phyloP scores from a whole-genome alignment of 148 eudicot species.

The Fallopia convolvulus region DNA sequence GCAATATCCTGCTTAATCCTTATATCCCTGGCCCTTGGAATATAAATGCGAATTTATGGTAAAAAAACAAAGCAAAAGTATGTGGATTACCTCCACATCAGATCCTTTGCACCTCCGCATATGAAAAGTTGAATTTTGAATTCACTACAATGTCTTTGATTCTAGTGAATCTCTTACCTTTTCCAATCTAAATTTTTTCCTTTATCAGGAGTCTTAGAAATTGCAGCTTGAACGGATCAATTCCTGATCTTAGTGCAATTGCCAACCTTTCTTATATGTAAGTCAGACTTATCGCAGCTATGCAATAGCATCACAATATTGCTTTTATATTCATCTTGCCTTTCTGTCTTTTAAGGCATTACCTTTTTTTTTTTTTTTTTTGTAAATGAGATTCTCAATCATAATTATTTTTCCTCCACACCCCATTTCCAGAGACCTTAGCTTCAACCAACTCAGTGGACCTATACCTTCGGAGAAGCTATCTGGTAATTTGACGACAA shows the following conservation, averaged over 20 bases:
- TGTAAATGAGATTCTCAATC: background rate
- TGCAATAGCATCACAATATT: constrained; percentile 26
- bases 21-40: background rate
- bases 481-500: constrained; percentile 61
- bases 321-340: background rate
- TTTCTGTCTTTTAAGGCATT: background rate
- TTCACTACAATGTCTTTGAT: background rate
- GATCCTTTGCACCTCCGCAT: background rate
- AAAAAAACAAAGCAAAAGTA: background rate
- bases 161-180: constrained; percentile 2
- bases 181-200: background rate
- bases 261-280: constrained; percentile 64
- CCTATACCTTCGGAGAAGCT: constrained; percentile 56
- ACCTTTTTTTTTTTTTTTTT: background rate
- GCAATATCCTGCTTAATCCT: background rate
- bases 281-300: constrained; percentile 18
- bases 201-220: constrained; percentile 79
- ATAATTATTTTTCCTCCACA: background rate
- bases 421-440: constrained; percentile 51
- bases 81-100: background rate
- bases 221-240: constrained; percentile 61
- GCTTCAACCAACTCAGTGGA: constrained; percentile 64
- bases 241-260: constrained; percentile 68
- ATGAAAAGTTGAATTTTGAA: background rate
- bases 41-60: background rate